A percentile compares a stretch with the other conserved stretches of the same genome.
phyloP scores from a whole-genome alignment of 805 yeast species.

The Kodamaea neixiangensis region DNA sequence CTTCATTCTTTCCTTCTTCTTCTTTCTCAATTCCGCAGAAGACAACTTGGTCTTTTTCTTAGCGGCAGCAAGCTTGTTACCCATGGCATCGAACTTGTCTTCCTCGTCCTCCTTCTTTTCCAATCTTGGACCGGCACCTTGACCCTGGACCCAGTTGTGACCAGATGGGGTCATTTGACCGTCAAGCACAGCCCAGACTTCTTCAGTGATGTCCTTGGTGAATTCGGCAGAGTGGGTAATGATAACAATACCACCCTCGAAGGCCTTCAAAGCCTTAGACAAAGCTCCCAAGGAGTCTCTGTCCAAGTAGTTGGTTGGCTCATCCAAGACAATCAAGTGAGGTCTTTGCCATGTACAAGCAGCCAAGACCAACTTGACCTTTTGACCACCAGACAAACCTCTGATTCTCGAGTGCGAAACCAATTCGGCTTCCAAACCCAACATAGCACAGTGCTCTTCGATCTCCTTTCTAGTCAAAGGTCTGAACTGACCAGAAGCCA shows the following conservation, averaged over 20 bases:
- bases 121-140: conserved; percentile 99
- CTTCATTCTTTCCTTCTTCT: conserved; percentile 99
- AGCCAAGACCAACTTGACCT: conserved; percentile 98
- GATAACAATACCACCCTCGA: conserved; percentile 99
- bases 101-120: conserved; percentile 96
- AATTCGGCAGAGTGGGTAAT: conserved; percentile 99
- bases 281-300: conserved; percentile 99
- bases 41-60: conserved; percentile 98
- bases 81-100: conserved; percentile 99
- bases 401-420: conserved; percentile 99
- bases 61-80: conserved; percentile 96
- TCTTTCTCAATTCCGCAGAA: conserved; percentile 99
- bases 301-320: conserved; percentile 99
- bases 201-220: conserved; percentile 99
- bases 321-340: conserved; percentile 98
- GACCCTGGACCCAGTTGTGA: conserved; percentile 99
- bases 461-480: conserved; percentile 99
- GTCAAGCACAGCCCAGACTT: conserved; percentile 99
- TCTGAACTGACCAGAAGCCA: conserved; percentile 99
- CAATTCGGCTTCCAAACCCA: conserved; percentile 98
- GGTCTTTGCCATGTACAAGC: conserved; percentile 99
- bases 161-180: conserved; percentile 99
- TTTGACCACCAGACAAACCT: conserved; percentile 99
- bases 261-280: conserved; percentile 97
- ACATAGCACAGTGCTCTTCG: conserved; percentile 97